These are phyloP conservation scores for Cucurbita moschata DNA, from an alignment of 306 rosid species.

Conservation along the genomic window DNA sequence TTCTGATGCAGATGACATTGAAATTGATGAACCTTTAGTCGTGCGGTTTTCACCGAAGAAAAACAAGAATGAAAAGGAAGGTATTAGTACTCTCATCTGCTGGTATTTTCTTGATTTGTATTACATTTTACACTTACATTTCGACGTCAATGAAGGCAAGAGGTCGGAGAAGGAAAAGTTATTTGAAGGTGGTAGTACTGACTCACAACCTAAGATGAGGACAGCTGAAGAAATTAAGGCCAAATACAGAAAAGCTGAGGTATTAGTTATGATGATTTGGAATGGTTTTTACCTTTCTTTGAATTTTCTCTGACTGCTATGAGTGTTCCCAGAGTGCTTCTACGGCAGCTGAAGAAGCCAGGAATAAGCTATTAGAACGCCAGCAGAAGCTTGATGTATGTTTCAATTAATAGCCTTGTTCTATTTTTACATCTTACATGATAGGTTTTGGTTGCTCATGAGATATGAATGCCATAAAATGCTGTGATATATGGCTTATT, in stretches of 20 bases:
- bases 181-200: slow-evolving; percentile 33
- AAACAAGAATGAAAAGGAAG: slow-evolving; percentile 34
- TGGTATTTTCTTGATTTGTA: slow-evolving; percentile 1
- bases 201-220: slow-evolving; percentile 40
- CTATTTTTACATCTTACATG: neutral
- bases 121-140: neutral
- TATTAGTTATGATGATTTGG: neutral
- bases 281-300: slow-evolving; percentile 2
- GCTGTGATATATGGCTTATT: neutral
- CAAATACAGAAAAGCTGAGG: slow-evolving; percentile 57
- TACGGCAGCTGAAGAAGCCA: slow-evolving; percentile 61
- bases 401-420: neutral
- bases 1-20: slow-evolving; percentile 51
- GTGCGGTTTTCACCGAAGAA: slow-evolving; percentile 21
- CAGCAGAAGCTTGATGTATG: slow-evolving; percentile 67
- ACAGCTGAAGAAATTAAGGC: slow-evolving; percentile 83
- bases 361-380: slow-evolving; percentile 62
- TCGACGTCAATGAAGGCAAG: slow-evolving; percentile 33
- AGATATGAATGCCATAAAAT: neutral
- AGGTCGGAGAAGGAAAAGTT: slow-evolving; percentile 45
- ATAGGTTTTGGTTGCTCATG: neutral
- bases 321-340: slow-evolving; percentile 49
- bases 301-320: slow-evolving; percentile 10
- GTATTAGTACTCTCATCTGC: slow-evolving; percentile 21
- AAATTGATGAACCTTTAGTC: slow-evolving; percentile 37